These are phyloP conservation scores for Botrytis fragariae DNA, from an alignment of 2,329 filamentous ascomycete genomes.

Conservation along the genomic window DNA sequence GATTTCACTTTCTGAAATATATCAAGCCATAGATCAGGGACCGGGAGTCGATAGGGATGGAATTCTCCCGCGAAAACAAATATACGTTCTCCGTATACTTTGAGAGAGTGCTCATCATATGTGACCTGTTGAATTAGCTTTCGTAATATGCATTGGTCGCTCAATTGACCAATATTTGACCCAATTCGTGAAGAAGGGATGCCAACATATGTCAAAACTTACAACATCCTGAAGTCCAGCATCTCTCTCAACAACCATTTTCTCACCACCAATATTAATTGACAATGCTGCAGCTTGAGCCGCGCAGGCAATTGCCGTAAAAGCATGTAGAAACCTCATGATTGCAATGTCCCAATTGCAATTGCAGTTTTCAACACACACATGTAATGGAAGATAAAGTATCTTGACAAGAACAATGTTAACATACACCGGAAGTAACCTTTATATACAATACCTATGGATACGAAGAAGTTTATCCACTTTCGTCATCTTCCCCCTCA, in stretches of 20 bases:
- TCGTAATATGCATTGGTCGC: neutral
- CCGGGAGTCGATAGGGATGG: constrained; percentile 60
- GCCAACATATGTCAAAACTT: constrained; percentile 30
- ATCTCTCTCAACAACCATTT: constrained; percentile 50
- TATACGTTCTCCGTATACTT: constrained; percentile 59
- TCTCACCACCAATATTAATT: constrained; percentile 45
- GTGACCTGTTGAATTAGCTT: constrained; percentile 44
- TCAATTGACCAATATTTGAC: neutral
- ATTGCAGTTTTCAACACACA: neutral
- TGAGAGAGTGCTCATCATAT: constrained; percentile 63
- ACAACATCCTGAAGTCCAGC: constrained; percentile 56
- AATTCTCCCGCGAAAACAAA: constrained; percentile 64
- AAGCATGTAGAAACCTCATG: constrained; percentile 43
- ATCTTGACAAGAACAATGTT: neutral
- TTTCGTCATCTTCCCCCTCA: neutral
- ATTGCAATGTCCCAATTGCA: constrained; percentile 13
- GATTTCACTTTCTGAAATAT: constrained; percentile 81
- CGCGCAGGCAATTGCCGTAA: constrained; percentile 42
- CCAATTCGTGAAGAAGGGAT: neutral
- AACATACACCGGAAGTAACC: neutral
- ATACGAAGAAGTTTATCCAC: neutral
- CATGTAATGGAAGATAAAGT: neutral
- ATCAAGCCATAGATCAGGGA: constrained; percentile 64
- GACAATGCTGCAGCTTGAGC: constrained; percentile 47
- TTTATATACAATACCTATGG: constrained; percentile 11